Evolutionary conservation across 305 asterid genomes (phyloP).

Genomic region (Fraxinus velutina): DNA sequence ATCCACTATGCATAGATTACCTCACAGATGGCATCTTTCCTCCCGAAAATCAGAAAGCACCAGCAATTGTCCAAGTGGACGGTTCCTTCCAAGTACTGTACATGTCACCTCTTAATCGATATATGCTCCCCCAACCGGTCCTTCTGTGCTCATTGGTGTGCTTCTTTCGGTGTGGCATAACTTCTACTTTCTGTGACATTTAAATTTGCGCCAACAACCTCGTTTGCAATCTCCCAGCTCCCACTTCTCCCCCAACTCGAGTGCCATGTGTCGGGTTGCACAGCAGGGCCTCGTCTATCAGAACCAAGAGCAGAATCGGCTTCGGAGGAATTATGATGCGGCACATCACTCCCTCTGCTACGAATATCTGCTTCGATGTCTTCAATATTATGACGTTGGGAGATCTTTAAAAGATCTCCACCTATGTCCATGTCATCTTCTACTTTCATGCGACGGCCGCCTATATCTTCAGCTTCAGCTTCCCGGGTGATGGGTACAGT

Average conservation of each 20-base stretch:
- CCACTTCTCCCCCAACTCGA: conserved; percentile 78
- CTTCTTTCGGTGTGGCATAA: conserved; percentile 44
- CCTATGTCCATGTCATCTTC: conserved; percentile 85
- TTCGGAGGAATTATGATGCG: conserved; percentile 62
- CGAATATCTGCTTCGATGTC: conserved; percentile 87
- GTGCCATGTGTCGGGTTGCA: conserved; percentile 54
- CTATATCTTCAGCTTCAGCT: conserved; percentile 43
- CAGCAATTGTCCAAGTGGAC: conserved; percentile 2
- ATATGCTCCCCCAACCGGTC: not conserved
- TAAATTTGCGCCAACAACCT: conserved; percentile 37
- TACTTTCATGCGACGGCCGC: conserved; percentile 72
- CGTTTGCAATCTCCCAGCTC: conserved; percentile 72
- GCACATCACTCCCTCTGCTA: conserved; percentile 76
- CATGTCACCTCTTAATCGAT: conserved; percentile 11
- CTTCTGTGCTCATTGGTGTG: conserved; percentile 34
- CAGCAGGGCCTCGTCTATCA: conserved; percentile 48
- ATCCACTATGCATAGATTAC: conserved; percentile 20
- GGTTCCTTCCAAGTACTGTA: conserved; percentile 9
- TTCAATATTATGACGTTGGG: conserved; percentile 88
- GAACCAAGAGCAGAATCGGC: conserved; percentile 66
- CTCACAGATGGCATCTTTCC: conserved; percentile 15
- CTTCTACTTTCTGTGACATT: conserved; percentile 30
- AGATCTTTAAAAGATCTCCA: conserved; percentile 83
- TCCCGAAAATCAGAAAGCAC: conserved; percentile 24
- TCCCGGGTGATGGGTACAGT: conserved; percentile 51